Evolutionary conservation across 1,284 basidiomycete genomes (phyloP).

Genomic region (Puccinia hordei): DNA sequence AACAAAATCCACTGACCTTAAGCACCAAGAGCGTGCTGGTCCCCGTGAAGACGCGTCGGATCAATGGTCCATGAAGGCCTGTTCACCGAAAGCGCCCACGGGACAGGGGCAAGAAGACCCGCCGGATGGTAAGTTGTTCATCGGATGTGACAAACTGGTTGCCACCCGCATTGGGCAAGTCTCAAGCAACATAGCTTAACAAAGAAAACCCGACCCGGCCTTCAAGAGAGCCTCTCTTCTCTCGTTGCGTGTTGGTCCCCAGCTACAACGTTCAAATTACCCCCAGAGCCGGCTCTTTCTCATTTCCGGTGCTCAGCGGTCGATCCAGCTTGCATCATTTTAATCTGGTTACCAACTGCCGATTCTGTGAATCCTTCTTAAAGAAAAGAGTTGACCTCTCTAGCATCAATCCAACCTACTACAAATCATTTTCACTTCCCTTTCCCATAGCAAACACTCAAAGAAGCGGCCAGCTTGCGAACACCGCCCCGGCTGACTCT

Average conservation of each 20-base stretch:
- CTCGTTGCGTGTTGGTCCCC: not conserved
- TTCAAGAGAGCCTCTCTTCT: not conserved
- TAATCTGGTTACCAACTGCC: not conserved
- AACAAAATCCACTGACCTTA: too few species aligned
- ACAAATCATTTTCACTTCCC: too few species aligned
- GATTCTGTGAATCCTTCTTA: slow-evolving; percentile 6
- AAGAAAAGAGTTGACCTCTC: not conserved
- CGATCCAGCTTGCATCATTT: not conserved
- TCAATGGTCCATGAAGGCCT: too few species aligned
- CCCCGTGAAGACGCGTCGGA: too few species aligned
- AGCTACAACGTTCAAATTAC: not conserved
- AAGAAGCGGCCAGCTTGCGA: too few species aligned
- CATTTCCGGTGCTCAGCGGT: not conserved
- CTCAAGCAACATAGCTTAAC: not conserved
- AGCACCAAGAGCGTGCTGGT: too few species aligned
- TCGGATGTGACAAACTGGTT: not conserved
- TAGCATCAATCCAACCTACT: not conserved
- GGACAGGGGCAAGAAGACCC: too few species aligned
- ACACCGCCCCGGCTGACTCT: too few species aligned
- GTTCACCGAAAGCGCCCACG: too few species aligned
- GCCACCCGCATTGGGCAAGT: slow-evolving; percentile 1
- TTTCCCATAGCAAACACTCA: too few species aligned
- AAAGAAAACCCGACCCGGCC: not conserved
- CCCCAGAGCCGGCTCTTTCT: not conserved
- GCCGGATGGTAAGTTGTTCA: not conserved